phyloP scores from a whole-genome alignment of 805 yeast species.

The Scheffersomyces ergatensis region DNA sequence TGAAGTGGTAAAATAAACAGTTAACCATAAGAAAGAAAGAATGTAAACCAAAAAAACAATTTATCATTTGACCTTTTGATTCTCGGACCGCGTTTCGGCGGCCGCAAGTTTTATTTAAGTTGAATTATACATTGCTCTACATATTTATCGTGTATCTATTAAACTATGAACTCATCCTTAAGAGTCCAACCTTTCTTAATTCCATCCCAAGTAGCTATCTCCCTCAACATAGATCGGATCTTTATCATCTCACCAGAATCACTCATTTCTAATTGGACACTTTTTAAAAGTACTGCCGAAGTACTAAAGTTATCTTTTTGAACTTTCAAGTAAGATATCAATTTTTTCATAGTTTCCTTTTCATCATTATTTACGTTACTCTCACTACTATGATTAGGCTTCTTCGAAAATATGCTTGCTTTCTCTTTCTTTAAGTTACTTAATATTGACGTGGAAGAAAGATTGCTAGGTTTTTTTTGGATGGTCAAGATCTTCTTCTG shows the following conservation, averaged over 20 bases:
- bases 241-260: slow-evolving; percentile 53
- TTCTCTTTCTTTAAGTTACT: slow-evolving; percentile 40
- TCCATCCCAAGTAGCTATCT: slow-evolving; percentile 69
- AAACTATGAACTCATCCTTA: slow-evolving; percentile 41
- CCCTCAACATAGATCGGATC: slow-evolving; percentile 65
- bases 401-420: slow-evolving; percentile 9
- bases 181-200: slow-evolving; percentile 61
- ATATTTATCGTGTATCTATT: slow-evolving; percentile 1
- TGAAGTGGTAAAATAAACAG: too few relatives aligned
- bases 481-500: slow-evolving; percentile 10
- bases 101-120: not conserved
- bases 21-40: too few relatives aligned
- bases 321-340: slow-evolving; percentile 36
- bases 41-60: too few relatives aligned
- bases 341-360: slow-evolving; percentile 25
- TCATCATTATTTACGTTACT: slow-evolving; percentile 4
- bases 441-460: slow-evolving; percentile 51
- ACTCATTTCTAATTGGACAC: slow-evolving; percentile 19
- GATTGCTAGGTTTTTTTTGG: slow-evolving; percentile 3
- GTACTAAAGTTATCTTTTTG: slow-evolving; percentile 41
- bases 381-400: not conserved
- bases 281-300: slow-evolving; percentile 49
- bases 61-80: too few relatives aligned
- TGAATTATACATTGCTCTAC: not conserved
- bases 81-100: too few relatives aligned